Conservation (phyloP, 495 filamentous ascomycete genomes). For the Peziza echinospora region DNA sequence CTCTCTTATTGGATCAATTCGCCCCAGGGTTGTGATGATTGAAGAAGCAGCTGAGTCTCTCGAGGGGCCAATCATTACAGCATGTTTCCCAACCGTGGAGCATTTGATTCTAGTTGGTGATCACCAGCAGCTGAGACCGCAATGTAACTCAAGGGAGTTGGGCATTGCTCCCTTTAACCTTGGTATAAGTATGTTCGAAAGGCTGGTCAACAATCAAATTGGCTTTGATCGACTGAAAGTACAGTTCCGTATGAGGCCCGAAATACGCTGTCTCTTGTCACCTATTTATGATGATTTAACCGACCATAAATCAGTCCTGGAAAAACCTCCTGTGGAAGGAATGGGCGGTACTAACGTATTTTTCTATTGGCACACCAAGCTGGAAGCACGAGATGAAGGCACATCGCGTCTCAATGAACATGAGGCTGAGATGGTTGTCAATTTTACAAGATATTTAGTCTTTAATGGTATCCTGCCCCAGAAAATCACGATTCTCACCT, state of each 20-base stretch:
- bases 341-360: slow-evolving; percentile 45
- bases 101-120: slow-evolving; percentile 60
- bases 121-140: slow-evolving; percentile 49
- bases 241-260: slow-evolving; percentile 55
- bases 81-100: slow-evolving; percentile 44
- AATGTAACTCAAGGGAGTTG: slow-evolving; percentile 33
- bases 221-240: slow-evolving; percentile 35
- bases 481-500: slow-evolving; percentile 69
- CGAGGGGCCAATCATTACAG: slow-evolving; percentile 41
- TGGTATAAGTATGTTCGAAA: slow-evolving; percentile 53
- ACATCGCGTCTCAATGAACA: slow-evolving; percentile 47
- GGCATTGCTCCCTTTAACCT: slow-evolving; percentile 36
- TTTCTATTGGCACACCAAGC: slow-evolving; percentile 34
- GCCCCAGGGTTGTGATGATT: slow-evolving; percentile 44
- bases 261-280: slow-evolving; percentile 38
- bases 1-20: slow-evolving; percentile 43
- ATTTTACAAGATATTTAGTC: slow-evolving; percentile 50
- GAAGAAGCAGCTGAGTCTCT: slow-evolving; percentile 60
- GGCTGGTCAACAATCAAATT: slow-evolving; percentile 48
- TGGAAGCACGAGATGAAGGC: slow-evolving; percentile 41
- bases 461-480: slow-evolving; percentile 35
- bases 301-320: slow-evolving; percentile 47
- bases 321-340: slow-evolving; percentile 43
- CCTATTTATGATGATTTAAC: slow-evolving; percentile 43
- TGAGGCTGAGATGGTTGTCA: slow-evolving; percentile 59